These are phyloP conservation scores for Ascomycota sp. DNA, from an alignment of 2,329 filamentous ascomycete genomes.

Conservation along the genomic window DNA sequence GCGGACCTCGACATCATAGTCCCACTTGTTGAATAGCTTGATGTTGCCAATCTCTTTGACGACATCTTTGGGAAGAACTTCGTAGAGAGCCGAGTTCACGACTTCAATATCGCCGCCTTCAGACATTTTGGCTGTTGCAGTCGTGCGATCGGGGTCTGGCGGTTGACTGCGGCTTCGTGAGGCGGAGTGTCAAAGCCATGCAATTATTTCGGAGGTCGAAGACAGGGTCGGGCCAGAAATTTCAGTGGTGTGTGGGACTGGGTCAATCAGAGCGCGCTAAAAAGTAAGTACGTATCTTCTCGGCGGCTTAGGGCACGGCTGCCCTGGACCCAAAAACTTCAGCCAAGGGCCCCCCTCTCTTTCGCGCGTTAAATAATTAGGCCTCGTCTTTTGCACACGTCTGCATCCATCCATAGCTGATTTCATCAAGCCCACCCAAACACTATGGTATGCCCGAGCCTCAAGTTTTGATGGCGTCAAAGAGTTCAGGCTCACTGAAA, in stretches of 20 bases:
- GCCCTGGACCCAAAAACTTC: conserved; percentile 16
- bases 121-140: conserved; percentile 54
- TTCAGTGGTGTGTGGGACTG: conserved; percentile 13
- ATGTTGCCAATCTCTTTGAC: conserved; percentile 72
- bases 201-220: conserved; percentile 7
- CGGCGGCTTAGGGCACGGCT: conserved; percentile 19
- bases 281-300: conserved; percentile 10
- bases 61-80: conserved; percentile 85
- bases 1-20: conserved; percentile 98
- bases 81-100: conserved; percentile 53
- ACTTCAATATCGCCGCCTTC: conserved; percentile 89
- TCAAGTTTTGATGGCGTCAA: conserved; percentile 1
- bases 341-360: conserved; percentile 6
- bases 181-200: conserved; percentile 17
- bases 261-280: conserved; percentile 15
- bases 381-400: conserved; percentile 9
- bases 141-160: conserved; percentile 16
- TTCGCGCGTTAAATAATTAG: conserved; percentile 9
- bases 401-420: conserved; percentile 14
- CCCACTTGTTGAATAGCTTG: conserved; percentile 96
- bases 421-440: conserved; percentile 20
- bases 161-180: conserved; percentile 17
- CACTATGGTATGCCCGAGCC: conserved; percentile 20
- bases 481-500: conserved; percentile 1
- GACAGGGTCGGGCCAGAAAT: conserved; percentile 13